Base-by-base conservation (phyloP, 352 stramenopile species). In the Pythium pyrilobum region DNA sequence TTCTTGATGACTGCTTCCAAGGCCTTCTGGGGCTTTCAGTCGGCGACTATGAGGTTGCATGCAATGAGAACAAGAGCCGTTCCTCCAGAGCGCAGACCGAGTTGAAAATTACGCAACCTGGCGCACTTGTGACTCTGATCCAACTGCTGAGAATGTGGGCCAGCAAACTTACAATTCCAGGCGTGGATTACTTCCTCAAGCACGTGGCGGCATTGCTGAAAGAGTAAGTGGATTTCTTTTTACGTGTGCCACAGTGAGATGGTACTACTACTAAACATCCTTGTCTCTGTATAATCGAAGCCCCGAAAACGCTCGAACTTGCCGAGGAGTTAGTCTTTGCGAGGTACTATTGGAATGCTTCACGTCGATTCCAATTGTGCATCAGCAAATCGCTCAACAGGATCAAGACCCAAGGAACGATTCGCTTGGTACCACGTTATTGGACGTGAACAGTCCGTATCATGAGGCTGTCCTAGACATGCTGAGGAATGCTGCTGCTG, bases 101-200 rank as follows among this genome's bases (percentile, higher is more conserved):
- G 15, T 20, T 21, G 27, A 52, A 45, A 21, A n/a, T 69, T 10
- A 15, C 32, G 0, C 49, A 69, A 23, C 56, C 62, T 16, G 56
- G 51, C 6, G 62, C 62, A 8, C 8, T 69, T 2, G 24, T 50
- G 16, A 28, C 32, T 3, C 43, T 64, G 15, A 16, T 70, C 6
- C 62, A 62, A 23, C 43, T 70, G 16, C 23, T 70, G 28, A 36
- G 44, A 7, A 4, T 66, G 11, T 70, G 62, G 52, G 55, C 47
- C 4, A 36, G 29, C 5, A 11, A 36, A 37, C 20, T 62, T 29
- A 15, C 27, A 18, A 18, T 32, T 27, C 18, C 29, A 13, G 10
- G 31, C 16, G 24, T 62, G 13, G 40, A 62, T 16, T n/a, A 18
- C 5, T 36, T 65, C n/a, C 49, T 65, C 8, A 12, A 16, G 4